Conservation (phyloP, 2,329 filamentous ascomycete species). For the Fusarium sp. region DNA sequence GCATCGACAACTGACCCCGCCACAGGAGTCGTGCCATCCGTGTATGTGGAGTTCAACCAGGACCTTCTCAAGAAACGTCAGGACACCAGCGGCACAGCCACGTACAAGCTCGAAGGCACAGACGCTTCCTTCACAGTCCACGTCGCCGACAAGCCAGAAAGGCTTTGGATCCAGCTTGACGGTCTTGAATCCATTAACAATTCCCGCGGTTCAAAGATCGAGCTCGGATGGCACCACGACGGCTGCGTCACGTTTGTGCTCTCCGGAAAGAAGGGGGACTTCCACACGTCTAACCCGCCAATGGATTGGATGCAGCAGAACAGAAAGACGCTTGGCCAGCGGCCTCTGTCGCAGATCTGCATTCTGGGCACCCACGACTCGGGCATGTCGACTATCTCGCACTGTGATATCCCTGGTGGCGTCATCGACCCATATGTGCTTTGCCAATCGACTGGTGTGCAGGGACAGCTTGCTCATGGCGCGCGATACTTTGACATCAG, state of each 20-base stretch:
- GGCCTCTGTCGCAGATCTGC: conserved; percentile 14
- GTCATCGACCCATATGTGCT: conserved; percentile 19
- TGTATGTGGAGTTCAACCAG: conserved; percentile 10
- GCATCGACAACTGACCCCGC: rapidly evolving
- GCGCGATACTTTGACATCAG: conserved; percentile 17
- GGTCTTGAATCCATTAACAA: neutral
- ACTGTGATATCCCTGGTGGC: neutral
- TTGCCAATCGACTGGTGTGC: neutral
- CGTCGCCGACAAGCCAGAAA: conserved; percentile 16
- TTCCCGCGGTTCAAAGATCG: conserved; percentile 5
- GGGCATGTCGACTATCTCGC: conserved; percentile 12
- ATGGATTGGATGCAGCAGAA: conserved; percentile 27
- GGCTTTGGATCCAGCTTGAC: conserved; percentile 17
- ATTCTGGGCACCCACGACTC: conserved; percentile 17
- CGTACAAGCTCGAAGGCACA: conserved; percentile 6
- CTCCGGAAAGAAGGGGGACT: neutral
- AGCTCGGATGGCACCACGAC: conserved; percentile 16
- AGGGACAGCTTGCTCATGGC: conserved; percentile 2
- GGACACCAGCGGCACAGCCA: conserved; percentile 15
- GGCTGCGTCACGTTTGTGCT: conserved; percentile 19
- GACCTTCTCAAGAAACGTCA: neutral
- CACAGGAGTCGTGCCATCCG: conserved; percentile 1
- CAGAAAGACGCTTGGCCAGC: neutral
- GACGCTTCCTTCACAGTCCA: conserved; percentile 14
- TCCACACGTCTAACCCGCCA: conserved; percentile 9